phyloP scores from a whole-genome alignment of 2,329 filamentous ascomycete species.

The Cadophora sp. region DNA sequence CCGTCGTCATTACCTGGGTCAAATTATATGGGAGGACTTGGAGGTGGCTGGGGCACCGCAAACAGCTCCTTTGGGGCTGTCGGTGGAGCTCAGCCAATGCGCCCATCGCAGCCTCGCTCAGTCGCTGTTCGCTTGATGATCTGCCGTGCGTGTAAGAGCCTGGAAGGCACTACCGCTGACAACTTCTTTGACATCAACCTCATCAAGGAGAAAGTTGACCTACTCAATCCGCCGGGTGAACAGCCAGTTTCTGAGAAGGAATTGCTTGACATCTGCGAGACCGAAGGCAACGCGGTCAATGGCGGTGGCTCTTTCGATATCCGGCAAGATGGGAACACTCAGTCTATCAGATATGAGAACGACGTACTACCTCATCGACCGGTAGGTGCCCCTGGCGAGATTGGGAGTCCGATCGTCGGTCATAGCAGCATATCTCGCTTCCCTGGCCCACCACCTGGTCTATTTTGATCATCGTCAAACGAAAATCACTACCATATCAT shows the following conservation, averaged over 20 bases:
- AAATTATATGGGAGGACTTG: conserved; percentile 41
- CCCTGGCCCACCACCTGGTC: conserved; percentile 37
- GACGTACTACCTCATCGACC: conserved; percentile 52
- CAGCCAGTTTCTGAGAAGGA: conserved; percentile 64
- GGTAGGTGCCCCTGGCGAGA: conserved; percentile 68
- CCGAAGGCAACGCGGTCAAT: conserved; percentile 84
- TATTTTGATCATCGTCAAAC: conserved; percentile 28
- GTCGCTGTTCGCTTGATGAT: conserved; percentile 76
- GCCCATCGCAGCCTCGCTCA: conserved; percentile 66
- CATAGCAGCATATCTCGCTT: conserved; percentile 39
- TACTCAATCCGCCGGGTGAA: conserved; percentile 57
- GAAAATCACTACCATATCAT: neutral
- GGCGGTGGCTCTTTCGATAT: conserved; percentile 88
- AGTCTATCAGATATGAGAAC: conserved; percentile 60
- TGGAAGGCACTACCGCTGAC: conserved; percentile 56
- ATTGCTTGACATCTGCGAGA: conserved; percentile 82
- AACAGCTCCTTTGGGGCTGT: conserved; percentile 57
- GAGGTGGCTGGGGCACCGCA: conserved; percentile 40
- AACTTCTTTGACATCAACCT: conserved; percentile 74
- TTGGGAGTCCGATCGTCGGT: conserved; percentile 68
- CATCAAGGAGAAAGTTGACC: conserved; percentile 69
- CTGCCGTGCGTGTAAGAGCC: conserved; percentile 76
- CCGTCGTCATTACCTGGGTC: conserved; percentile 43
- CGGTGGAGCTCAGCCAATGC: conserved; percentile 46
- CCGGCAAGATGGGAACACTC: conserved; percentile 38